phyloP scores from a whole-genome alignment of 768 basidiomycete genomes.

The Panellus pusillus region DNA sequence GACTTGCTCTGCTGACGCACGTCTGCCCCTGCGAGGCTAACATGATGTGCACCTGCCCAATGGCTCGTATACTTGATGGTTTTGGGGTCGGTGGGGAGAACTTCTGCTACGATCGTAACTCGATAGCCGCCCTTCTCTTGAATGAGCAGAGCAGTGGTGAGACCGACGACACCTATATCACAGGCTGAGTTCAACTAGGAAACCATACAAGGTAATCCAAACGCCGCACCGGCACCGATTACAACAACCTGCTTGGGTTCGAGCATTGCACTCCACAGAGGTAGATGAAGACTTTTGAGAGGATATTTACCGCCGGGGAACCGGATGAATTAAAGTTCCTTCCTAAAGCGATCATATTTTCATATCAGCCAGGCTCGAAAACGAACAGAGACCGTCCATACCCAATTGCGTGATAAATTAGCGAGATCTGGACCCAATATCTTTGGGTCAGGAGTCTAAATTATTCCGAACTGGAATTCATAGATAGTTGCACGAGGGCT shows the following conservation, averaged over 20 bases:
- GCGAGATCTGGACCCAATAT: too few relatives aligned
- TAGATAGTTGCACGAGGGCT: too few relatives aligned
- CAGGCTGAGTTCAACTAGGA: not conserved
- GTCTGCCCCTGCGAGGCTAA: conserved; percentile 56
- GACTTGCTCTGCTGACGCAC: conserved; percentile 54
- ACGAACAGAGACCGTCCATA: too few relatives aligned
- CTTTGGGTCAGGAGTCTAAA: too few relatives aligned
- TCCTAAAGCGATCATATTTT: not conserved
- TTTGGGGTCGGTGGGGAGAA: conserved; percentile 71
- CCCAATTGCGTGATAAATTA: too few relatives aligned
- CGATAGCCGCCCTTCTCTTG: conserved; percentile 62
- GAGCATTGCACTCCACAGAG: conserved; percentile 1
- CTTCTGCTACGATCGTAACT: conserved; percentile 71
- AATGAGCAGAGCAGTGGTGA: conserved; percentile 72
- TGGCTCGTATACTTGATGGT: conserved; percentile 75
- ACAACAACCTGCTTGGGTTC: conserved; percentile 33
- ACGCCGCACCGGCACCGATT: conserved; percentile 38
- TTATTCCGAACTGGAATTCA: too few relatives aligned
- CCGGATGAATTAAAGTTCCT: not conserved
- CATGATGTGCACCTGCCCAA: conserved; percentile 87
- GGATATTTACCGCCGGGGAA: conserved; percentile 12
- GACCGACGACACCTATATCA: conserved; percentile 67
- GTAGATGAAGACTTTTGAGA: not conserved
- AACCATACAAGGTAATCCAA: conserved; percentile 5
- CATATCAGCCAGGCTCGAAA: too few relatives aligned